Evolutionary conservation across 2,329 filamentous ascomycete genomes (phyloP), one percentile per base, ranked within the genome.

Genomic region (Didymella lethalis): DNA sequence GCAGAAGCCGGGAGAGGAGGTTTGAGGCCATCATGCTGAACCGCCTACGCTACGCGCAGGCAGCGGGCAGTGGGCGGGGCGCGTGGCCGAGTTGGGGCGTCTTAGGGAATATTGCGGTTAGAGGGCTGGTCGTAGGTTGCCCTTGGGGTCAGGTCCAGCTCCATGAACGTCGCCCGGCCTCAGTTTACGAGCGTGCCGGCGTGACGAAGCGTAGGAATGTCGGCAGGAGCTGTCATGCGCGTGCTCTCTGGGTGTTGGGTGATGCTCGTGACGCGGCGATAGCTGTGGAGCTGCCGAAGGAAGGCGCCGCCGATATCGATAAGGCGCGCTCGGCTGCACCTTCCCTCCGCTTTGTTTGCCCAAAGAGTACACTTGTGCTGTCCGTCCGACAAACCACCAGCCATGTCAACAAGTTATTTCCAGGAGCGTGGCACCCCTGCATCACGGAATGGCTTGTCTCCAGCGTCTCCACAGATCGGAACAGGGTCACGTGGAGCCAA

Each of bases 1-100:
- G 82, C 25, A 84, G 76, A 38, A 85, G 79, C 55, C 82, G 80
- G 44, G 83, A 85, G 40, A 86, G 73, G 18, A 85, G 74, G 65
- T 83, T 82, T 62, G 84, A 85, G 52, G 83, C 79, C 81, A 84
- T 83, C 76, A 81, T 81, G 63, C 57, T 69, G 54, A 38, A 48
- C 36, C 32, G 47, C 46, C 28, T 47, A 52, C 57, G 57, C 55
- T 48, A 40, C 54, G 58, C 62, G 68, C 66, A 70, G 65, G 64
- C 67, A 69, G 62, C 63, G 32, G 31, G 23, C 23, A 29, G 28
- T 11, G 59, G 70, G 61, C 68, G 65, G 66, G 68, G 68, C 62
- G 69, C 64, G 66, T 67, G 62, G 64, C 58, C 63, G 68, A 63
- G 62, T 61, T 61, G 61, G 46, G 52, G 55, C 53, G 60, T 51